Evolutionary conservation across 306 rosid genomes (phyloP).

Genomic region (Fagus sylvatica): DNA sequence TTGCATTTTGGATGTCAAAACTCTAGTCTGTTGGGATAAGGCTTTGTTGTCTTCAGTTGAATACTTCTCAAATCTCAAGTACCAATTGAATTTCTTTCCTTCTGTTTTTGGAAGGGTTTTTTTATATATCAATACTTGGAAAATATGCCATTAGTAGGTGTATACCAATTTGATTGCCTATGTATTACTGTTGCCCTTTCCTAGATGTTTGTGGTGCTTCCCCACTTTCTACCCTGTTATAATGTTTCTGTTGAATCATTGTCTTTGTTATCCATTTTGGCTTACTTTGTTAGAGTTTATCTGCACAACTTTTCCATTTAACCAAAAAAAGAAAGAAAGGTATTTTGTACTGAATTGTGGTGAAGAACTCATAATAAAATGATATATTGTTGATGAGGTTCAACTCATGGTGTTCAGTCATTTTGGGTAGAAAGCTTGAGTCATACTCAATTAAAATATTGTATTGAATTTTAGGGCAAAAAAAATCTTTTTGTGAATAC

Average conservation of each 20-base stretch:
- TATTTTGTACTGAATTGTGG: not conserved
- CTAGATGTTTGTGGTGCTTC: conserved; percentile 9
- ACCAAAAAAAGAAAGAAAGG: not conserved
- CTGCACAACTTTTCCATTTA: not conserved
- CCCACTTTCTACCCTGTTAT: not conserved
- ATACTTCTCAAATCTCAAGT: not conserved
- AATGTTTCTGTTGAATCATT: too few relatives aligned
- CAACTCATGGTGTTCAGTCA: conserved; percentile 1
- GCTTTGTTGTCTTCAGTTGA: not conserved
- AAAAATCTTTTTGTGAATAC: conserved; percentile 11
- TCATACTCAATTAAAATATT: conserved; percentile 4
- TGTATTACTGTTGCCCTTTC: not conserved
- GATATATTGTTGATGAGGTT: conserved; percentile 10
- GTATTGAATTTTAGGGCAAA: conserved; percentile 8
- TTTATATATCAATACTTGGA: not conserved
- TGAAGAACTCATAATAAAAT: not conserved
- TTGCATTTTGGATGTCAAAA: not conserved
- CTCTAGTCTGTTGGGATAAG: not conserved
- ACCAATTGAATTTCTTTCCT: not conserved
- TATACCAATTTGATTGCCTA: not conserved
- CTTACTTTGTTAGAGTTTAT: not conserved
- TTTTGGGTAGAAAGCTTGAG: conserved; percentile 1
- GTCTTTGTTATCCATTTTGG: not conserved
- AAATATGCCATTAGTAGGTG: not conserved
- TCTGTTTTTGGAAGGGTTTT: not conserved